phyloP scores from a whole-genome alignment of 805 yeast genomes.

The Candida boidinii region DNA sequence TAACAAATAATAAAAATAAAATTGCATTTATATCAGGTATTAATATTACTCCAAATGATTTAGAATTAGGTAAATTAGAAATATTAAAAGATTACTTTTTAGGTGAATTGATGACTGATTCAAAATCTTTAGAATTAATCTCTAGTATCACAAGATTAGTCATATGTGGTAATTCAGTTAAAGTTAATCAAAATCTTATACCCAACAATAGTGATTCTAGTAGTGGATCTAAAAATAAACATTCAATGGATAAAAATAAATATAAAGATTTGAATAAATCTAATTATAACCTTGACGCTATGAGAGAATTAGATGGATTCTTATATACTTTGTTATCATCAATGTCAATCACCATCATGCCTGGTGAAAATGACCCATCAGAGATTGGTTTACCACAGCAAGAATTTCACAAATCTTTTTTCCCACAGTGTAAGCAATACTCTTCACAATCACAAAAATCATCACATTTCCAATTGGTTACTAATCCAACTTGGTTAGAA shows the following conservation, averaged over 20 bases:
- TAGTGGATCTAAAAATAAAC: slow-evolving; percentile 13
- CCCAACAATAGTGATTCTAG: slow-evolving; percentile 18
- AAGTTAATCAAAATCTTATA: slow-evolving; percentile 8
- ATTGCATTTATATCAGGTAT: slow-evolving; percentile 77
- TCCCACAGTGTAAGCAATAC: slow-evolving; percentile 36
- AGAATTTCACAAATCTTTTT: slow-evolving; percentile 73
- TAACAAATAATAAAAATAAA: slow-evolving; percentile 25
- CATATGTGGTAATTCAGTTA: slow-evolving; percentile 63
- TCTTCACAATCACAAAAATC: slow-evolving; percentile 26
- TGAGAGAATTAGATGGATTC: slow-evolving; percentile 51
- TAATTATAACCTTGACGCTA: slow-evolving; percentile 34
- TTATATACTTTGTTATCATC: slow-evolving; percentile 46
- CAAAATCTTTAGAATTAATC: slow-evolving; percentile 9
- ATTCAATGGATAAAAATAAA: slow-evolving; percentile 24
- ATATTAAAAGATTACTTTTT: slow-evolving; percentile 59
- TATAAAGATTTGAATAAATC: slow-evolving; percentile 46
- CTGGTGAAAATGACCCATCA: slow-evolving; percentile 84
- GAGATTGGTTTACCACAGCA: slow-evolving; percentile 83
- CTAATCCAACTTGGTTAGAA: slow-evolving; percentile 74
- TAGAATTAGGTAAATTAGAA: slow-evolving; percentile 39
- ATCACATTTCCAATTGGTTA: slow-evolving; percentile 32
- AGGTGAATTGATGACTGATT: slow-evolving; percentile 47
- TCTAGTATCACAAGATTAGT: slow-evolving; percentile 39
- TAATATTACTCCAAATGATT: slow-evolving; percentile 37
- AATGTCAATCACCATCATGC: slow-evolving; percentile 69